phyloP scores from a whole-genome alignment of 768 basidiomycete species.

The Boletales sp. region DNA sequence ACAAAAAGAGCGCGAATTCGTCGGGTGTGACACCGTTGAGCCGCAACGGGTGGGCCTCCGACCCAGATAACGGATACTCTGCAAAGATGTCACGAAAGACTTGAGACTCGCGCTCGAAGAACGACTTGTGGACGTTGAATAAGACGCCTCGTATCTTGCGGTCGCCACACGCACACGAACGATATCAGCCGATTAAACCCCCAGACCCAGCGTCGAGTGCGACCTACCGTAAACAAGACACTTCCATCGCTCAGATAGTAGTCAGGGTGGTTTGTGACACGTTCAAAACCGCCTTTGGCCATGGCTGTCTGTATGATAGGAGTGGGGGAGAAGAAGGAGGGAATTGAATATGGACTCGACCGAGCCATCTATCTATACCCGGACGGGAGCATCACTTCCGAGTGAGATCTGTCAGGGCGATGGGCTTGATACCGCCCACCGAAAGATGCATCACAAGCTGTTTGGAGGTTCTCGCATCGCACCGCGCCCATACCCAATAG shows the following conservation, averaged over 20 bases:
- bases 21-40: constrained; percentile 38
- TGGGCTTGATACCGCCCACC: background rate
- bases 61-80: constrained; percentile 27
- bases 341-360: background rate
- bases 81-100: constrained; percentile 39
- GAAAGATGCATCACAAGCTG: background rate
- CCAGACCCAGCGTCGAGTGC: background rate
- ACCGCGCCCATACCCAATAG: background rate
- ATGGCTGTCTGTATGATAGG: constrained; percentile 4
- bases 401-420: constrained; percentile 14
- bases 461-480: constrained; percentile 8
- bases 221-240: constrained; percentile 16
- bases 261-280: background rate
- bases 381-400: constrained; percentile 13
- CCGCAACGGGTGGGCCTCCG: constrained; percentile 40
- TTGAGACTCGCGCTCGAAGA: constrained; percentile 55
- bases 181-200: constrained; percentile 3
- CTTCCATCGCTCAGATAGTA: constrained; percentile 16
- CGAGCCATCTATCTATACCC: constrained; percentile 16
- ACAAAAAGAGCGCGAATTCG: constrained; percentile 51
- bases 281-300: constrained; percentile 9
- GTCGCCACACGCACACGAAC: background rate
- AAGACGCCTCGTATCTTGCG: constrained; percentile 46
- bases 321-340: background rate
- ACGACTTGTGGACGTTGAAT: constrained; percentile 55